Conservation (phyloP, 2,329 filamentous ascomycete species). For the Penicillium frequentans region DNA sequence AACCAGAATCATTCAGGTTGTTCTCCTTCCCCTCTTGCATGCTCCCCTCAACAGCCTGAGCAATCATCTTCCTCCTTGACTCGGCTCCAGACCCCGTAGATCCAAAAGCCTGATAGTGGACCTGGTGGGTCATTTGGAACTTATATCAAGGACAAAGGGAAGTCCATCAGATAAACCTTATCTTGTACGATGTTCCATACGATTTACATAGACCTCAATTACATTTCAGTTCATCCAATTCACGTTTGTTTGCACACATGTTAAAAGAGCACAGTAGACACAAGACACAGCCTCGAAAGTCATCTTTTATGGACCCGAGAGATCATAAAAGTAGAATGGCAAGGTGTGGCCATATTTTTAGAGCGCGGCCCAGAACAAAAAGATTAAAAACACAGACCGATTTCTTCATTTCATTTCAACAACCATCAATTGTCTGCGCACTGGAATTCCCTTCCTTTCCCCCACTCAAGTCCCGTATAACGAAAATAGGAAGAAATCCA, state of each 20-base stretch:
- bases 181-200: neutral
- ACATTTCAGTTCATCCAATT: slow-evolving; percentile 28
- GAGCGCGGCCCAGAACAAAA: slow-evolving; percentile 2
- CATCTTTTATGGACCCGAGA: neutral
- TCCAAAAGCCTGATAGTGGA: no score
- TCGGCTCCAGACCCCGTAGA: no score
- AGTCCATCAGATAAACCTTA: no score
- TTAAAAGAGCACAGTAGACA: slow-evolving; percentile 20
- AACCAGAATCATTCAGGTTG: no score
- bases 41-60: no score
- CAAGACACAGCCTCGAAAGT: slow-evolving; percentile 6
- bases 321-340: neutral
- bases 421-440: neutral
- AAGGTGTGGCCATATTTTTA: slow-evolving; percentile 4
- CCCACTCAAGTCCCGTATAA: neutral
- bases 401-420: slow-evolving; percentile 6
- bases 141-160: no score
- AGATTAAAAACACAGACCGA: slow-evolving; percentile 4
- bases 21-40: no score
- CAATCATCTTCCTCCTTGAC: no score
- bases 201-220: slow-evolving; percentile 28
- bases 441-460: neutral
- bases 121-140: no score
- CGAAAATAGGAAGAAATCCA: slow-evolving; percentile 1
- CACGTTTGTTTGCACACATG: slow-evolving; percentile 26